phyloP scores from a whole-genome alignment of 2,329 filamentous ascomycete genomes.

The Fusarium clavum region DNA sequence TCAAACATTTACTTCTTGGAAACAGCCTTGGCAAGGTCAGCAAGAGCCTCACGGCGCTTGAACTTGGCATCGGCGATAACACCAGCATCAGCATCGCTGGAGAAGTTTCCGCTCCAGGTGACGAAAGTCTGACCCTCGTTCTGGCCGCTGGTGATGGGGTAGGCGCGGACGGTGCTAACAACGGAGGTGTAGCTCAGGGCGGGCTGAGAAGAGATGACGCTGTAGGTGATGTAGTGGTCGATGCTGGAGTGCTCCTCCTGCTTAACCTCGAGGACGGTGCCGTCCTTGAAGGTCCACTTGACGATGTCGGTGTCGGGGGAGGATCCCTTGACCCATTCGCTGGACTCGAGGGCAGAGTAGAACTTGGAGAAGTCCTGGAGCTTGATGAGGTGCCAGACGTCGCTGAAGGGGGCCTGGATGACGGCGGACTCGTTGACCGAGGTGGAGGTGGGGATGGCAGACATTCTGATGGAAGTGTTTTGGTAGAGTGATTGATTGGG shows the following conservation, averaged over 20 bases:
- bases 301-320: constrained; percentile 74
- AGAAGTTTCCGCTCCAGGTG: constrained; percentile 77
- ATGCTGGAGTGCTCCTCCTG: constrained; percentile 81
- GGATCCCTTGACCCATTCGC: constrained; percentile 71
- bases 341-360: constrained; percentile 71
- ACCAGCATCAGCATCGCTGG: constrained; percentile 75
- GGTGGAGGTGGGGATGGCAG: constrained; percentile 71
- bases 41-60: constrained; percentile 78
- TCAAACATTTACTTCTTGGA: constrained; percentile 40
- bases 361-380: constrained; percentile 75
- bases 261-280: constrained; percentile 76
- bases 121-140: constrained; percentile 74
- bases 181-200: constrained; percentile 74
- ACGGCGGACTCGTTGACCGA: constrained; percentile 74
- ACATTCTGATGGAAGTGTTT: constrained; percentile 32
- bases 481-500: neutral
- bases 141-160: constrained; percentile 74
- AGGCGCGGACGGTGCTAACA: constrained; percentile 74
- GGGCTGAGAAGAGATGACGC: constrained; percentile 74
- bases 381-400: constrained; percentile 82
- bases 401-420: constrained; percentile 73
- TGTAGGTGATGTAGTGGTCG: constrained; percentile 81
- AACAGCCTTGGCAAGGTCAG: constrained; percentile 69
- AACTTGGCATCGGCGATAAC: constrained; percentile 81
- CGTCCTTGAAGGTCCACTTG: constrained; percentile 78